Evolutionary conservation across 108 stramenopile genomes (phyloP), one percentile per base, ranked within the genome.

Genomic region (Nitzschia inconspicua): DNA sequence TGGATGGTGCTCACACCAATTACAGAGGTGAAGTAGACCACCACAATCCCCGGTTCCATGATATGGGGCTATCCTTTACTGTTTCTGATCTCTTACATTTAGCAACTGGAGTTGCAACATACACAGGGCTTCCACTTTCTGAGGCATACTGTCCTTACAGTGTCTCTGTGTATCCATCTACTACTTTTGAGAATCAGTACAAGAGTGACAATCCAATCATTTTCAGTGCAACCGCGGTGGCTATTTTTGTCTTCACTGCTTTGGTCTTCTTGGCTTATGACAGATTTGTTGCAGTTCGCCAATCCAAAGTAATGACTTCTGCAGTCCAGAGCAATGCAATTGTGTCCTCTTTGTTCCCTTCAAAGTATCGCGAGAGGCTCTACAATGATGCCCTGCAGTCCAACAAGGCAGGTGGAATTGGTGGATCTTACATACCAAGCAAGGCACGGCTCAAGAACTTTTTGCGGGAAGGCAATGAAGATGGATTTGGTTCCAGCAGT

Each of bases 301-400:
- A 73, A n/a, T 44, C 27, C 22, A 44, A 62, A 44, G 69, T 50
- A 6, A 47, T 46, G 32, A 26, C 44, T 2, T 40, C 22, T n/a
- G 69, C 82, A 1, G 55, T 40, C 2, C 50, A 66, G 41, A 57
- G 68, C 0, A 53, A 65, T n/a, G 63, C 57, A 10, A 73, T 87
- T 48, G 83, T 87, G 10, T 63, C 73, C 40, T 60, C 60, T 9
- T 47, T 60, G 7, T 60, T 60, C 47, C 60, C 60, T 26, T 53
- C 70, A 4, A 41, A 66, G 1, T 62, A 83, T 40, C 75, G 73
- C 14, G 77, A 87, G 14, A 65, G 83, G 1, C 69, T 87, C 1
- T 84, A 57, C 36, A 49, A 39, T 13, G 29, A 58, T 5, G 37
- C 27, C 28, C 20, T 11, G 51, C 11, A 6, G 25, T 9, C 36